Evolutionary conservation across 23 red algal species (phyloP).

Genomic region (Gracilaria domingensis): DNA sequence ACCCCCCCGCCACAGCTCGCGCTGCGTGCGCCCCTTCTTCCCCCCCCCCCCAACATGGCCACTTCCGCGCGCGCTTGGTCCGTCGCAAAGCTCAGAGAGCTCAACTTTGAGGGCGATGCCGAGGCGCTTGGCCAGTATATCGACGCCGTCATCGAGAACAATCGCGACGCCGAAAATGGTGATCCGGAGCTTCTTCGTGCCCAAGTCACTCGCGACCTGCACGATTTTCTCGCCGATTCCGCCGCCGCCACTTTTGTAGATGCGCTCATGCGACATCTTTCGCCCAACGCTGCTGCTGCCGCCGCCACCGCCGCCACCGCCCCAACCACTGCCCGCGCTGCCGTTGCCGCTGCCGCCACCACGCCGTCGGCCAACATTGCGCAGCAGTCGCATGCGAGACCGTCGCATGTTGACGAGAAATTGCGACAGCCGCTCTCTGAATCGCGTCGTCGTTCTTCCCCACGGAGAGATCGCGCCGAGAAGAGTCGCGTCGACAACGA

Average conservation of each 20-base stretch:
- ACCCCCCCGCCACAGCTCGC: too few relatives aligned
- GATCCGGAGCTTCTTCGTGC: slow-evolving; percentile 51
- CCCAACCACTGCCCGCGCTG: not conserved
- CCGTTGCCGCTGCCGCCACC: not conserved
- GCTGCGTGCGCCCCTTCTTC: not conserved
- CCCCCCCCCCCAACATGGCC: not conserved
- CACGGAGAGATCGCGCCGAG: slow-evolving; percentile 29
- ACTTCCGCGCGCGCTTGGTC: slow-evolving; percentile 60
- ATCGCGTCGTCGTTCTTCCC: slow-evolving; percentile 22
- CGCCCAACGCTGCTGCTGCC: not conserved
- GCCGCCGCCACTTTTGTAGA: slow-evolving; percentile 54
- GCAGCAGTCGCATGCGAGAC: slow-evolving; percentile 2
- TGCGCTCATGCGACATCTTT: slow-evolving; percentile 54
- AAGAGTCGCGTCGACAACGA: not conserved
- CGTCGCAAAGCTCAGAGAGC: slow-evolving; percentile 57
- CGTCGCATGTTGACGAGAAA: slow-evolving; percentile 17
- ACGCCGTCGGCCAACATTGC: not conserved
- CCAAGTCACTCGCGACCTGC: slow-evolving; percentile 55
- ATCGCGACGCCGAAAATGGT: slow-evolving; percentile 55
- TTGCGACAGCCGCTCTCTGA: slow-evolving; percentile 17
- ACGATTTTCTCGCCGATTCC: slow-evolving; percentile 65
- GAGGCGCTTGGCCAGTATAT: slow-evolving; percentile 76
- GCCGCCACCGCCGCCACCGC: not conserved
- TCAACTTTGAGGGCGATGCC: slow-evolving; percentile 74
- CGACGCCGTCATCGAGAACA: slow-evolving; percentile 75